Evolutionary conservation across 371 early-diverging fungal genomes (phyloP).

Genomic region (Lichtheimia ornata): DNA sequence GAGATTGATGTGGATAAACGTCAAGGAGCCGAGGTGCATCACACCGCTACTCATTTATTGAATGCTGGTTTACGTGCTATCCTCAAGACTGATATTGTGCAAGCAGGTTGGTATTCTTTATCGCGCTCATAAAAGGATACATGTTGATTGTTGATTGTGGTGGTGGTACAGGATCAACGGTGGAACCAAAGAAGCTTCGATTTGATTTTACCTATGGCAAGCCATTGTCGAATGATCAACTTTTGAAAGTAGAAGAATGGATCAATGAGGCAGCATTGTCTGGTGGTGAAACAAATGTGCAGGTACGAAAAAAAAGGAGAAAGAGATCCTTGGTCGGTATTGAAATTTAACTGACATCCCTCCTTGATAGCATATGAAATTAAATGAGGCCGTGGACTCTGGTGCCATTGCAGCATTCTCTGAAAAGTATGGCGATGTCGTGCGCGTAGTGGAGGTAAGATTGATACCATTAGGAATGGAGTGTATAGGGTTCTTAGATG

Average conservation of each 20-base stretch:
- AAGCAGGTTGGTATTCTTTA: constrained; percentile 56
- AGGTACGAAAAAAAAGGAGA: constrained; percentile 26
- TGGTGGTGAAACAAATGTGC: constrained; percentile 45
- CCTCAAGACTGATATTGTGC: constrained; percentile 61
- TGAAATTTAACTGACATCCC: neutral
- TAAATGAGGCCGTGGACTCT: constrained; percentile 59
- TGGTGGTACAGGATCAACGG: constrained; percentile 53
- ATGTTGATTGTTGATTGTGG: neutral
- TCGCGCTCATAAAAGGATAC: neutral
- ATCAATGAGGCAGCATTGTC: constrained; percentile 58
- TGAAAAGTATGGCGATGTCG: constrained; percentile 69
- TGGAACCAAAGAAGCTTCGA: constrained; percentile 62
- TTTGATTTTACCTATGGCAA: constrained; percentile 77
- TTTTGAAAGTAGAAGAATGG: constrained; percentile 56
- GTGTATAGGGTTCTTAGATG: no score
- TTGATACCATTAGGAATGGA: constrained; percentile 15
- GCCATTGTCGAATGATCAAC: constrained; percentile 55
- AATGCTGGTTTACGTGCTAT: constrained; percentile 69
- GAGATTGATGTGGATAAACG: constrained; percentile 58
- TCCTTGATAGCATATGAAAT: constrained; percentile 46
- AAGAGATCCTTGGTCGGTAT: neutral
- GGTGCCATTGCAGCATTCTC: constrained; percentile 72
- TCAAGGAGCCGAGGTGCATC: constrained; percentile 68
- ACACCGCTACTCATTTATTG: constrained; percentile 79
- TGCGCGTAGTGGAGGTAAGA: constrained; percentile 57